Conservation (phyloP, 2,329 filamentous ascomycete genomes). For the Diaporthe sp. region DNA sequence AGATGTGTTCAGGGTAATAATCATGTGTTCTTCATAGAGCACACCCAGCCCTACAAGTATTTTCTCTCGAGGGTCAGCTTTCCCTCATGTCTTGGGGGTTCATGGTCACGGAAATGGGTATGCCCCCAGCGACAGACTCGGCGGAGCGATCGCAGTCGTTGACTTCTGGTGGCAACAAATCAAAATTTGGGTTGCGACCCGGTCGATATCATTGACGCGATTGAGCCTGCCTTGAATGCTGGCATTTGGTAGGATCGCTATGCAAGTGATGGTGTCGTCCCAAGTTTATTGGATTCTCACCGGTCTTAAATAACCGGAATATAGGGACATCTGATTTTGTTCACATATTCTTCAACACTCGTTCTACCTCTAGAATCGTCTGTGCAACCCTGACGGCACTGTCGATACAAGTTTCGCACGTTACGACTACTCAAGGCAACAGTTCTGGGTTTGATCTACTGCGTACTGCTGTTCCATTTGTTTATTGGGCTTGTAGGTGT, state of each 20-base stretch:
- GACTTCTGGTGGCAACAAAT: not conserved
- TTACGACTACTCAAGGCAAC: not conserved
- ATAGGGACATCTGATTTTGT: not conserved
- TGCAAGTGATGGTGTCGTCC: not conserved
- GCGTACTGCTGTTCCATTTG: not conserved
- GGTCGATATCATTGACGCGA: not conserved
- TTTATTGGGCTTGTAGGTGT: too few species aligned
- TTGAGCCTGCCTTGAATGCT: not conserved
- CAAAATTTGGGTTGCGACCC: not conserved
- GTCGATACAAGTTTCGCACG: not conserved
- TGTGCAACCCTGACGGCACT: not conserved
- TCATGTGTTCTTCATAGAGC: too few species aligned
- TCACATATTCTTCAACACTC: not conserved
- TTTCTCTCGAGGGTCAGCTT: not conserved
- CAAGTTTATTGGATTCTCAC: not conserved
- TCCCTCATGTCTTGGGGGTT: not conserved
- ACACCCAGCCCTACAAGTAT: not conserved
- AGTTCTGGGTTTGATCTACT: not conserved
- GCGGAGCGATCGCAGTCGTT: not conserved
- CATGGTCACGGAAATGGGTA: not conserved
- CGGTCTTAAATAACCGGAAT: not conserved
- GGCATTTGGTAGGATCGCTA: not conserved
- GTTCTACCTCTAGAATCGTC: not conserved
- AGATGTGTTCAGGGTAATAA: not conserved
- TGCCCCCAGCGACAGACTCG: not conserved